These are phyloP conservation scores for Camelina laxa DNA, from an alignment of 345 rosid genomes.

Conservation along the genomic window DNA sequence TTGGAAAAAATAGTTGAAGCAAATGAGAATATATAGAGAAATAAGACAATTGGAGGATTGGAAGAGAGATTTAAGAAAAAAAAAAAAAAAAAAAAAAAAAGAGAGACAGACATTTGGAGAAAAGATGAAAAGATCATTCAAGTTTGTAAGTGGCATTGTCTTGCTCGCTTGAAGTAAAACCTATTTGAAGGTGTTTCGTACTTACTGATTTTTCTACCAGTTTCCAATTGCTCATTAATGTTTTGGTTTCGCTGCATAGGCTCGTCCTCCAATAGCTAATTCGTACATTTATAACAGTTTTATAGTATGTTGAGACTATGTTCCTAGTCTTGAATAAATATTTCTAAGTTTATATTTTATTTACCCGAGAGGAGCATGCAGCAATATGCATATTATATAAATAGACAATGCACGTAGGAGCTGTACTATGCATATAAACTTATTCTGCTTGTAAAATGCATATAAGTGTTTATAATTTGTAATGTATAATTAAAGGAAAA, in stretches of 20 bases:
- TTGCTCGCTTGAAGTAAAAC: conserved; percentile 23
- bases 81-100: no score
- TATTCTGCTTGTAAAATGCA: neutral
- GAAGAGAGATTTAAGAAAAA: neutral
- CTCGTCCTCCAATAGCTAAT: conserved; percentile 18
- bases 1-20: neutral
- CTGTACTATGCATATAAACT: neutral
- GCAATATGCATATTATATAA: neutral
- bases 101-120: conserved; percentile 3
- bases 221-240: conserved; percentile 19
- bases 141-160: conserved; percentile 19
- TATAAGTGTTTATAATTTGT: no score
- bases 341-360: neutral
- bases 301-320: no score
- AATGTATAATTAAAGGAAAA: no score
- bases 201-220: conserved; percentile 18
- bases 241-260: conserved; percentile 17
- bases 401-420: neutral
- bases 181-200: conserved; percentile 3
- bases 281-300: conserved; percentile 21
- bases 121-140: conserved; percentile 10
- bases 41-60: no score
- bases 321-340: neutral
- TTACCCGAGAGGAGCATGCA: neutral
- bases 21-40: neutral